Evolutionary conservation across 192 early-diverging fungal species (phyloP).

Genomic region (Rhizophagus sp.): DNA sequence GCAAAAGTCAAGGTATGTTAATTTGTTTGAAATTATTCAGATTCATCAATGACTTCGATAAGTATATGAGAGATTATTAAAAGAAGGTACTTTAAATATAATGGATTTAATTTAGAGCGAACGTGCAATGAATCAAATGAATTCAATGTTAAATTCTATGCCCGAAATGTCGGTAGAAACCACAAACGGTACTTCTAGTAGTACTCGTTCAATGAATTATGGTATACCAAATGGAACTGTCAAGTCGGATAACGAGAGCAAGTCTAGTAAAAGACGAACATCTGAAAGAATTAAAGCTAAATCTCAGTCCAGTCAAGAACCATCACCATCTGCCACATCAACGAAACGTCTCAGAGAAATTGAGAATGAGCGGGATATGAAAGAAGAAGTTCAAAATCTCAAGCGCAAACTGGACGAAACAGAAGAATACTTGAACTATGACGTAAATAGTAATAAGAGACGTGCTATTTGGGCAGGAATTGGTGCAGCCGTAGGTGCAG

Average conservation of each 20-base stretch:
- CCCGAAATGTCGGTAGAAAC: not conserved
- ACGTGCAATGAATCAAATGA: not conserved
- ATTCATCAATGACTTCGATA: no score
- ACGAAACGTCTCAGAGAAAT: constrained; percentile 13
- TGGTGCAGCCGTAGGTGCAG: constrained; percentile 24
- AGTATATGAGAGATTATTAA: not conserved
- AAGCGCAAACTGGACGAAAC: constrained; percentile 25
- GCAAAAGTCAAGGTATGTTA: constrained; percentile 11
- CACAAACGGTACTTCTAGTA: not conserved
- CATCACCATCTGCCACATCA: not conserved
- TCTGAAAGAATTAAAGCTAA: not conserved
- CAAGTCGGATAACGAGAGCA: not conserved
- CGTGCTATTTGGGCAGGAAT: constrained; percentile 17
- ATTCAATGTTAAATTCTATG: not conserved
- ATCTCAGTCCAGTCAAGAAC: not conserved
- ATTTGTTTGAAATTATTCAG: not conserved
- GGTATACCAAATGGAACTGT: not conserved
- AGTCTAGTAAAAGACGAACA: not conserved
- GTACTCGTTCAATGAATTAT: constrained; percentile 1
- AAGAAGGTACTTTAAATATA: not conserved
- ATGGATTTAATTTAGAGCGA: constrained; percentile 5
- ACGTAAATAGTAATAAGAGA: constrained; percentile 17
- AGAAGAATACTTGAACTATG: constrained; percentile 10
- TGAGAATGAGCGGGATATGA: constrained; percentile 8
- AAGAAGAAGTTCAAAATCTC: constrained; percentile 27